Percentiles rank a stretch among this genome's conserved stretches.
phyloP scores from a whole-genome alignment of 345 rosid species.

The Populus nigra region DNA sequence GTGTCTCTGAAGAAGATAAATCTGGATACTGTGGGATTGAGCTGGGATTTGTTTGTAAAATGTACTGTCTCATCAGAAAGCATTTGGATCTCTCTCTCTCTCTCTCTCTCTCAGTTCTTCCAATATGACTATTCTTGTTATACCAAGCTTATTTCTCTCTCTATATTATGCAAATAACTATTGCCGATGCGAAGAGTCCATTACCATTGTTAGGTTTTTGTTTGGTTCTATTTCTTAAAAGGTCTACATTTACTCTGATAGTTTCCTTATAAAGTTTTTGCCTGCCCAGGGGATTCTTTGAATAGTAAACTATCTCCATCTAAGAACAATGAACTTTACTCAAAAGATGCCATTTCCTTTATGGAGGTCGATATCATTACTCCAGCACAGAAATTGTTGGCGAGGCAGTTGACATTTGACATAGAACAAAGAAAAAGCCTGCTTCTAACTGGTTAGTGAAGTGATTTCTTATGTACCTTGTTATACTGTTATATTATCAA shows the following conservation, averaged over 20 bases:
- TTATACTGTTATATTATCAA: neutral
- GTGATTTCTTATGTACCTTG: constrained; percentile 1
- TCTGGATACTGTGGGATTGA: neutral
- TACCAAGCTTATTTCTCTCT: neutral
- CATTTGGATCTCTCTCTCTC: neutral
- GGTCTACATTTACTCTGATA: neutral
- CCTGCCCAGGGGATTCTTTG: constrained; percentile 35
- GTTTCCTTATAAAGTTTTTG: constrained; percentile 16
- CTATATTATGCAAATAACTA: neutral
- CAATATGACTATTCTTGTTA: neutral
- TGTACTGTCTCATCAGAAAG: neutral
- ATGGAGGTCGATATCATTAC: constrained; percentile 75
- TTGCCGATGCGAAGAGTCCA: neutral
- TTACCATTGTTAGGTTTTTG: neutral
- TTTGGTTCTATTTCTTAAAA: neutral
- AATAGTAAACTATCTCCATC: constrained; percentile 31
- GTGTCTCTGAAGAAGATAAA: neutral
- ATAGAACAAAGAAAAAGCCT: constrained; percentile 74
- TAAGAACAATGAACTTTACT: constrained; percentile 33
- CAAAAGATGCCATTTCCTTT: constrained; percentile 64
- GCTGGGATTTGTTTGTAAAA: neutral
- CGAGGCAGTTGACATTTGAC: constrained; percentile 78
- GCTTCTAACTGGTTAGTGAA: constrained; percentile 86
- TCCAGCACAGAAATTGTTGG: constrained; percentile 86
- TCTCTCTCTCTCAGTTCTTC: neutral